Conservation (phyloP, 371 early-diverging fungal genomes). For the Mortierella sp. region DNA sequence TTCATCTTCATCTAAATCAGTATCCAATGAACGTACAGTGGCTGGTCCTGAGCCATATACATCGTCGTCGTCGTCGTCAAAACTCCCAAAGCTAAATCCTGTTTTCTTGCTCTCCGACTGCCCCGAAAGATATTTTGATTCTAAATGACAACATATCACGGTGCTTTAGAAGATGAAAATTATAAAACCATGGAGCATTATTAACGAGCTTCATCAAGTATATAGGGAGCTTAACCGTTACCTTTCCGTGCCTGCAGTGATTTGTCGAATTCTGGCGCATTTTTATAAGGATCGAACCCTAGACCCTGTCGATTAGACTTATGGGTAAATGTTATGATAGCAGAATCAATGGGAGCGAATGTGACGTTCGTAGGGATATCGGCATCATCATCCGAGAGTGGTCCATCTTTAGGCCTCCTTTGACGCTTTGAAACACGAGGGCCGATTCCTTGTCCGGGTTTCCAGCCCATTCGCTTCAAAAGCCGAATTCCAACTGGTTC, state of each 20-base stretch:
- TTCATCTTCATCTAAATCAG: slow-evolving; percentile 10
- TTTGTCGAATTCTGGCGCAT: slow-evolving; percentile 73
- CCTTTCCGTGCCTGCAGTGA: slow-evolving; percentile 22
- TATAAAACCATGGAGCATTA: not conserved
- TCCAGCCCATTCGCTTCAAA: slow-evolving; percentile 86
- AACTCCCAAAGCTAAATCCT: slow-evolving; percentile 51
- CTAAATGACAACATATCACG: not conserved
- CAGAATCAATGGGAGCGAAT: slow-evolving; percentile 83
- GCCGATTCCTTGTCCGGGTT: slow-evolving; percentile 88
- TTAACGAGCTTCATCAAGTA: not conserved
- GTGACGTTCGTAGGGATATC: slow-evolving; percentile 60
- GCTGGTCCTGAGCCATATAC: slow-evolving; percentile 54
- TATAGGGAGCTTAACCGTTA: not conserved
- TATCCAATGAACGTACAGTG: not conserved
- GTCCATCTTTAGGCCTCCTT: slow-evolving; percentile 46
- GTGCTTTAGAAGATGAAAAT: not conserved
- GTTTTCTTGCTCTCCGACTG: slow-evolving; percentile 11
- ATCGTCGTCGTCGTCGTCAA: slow-evolving; percentile 67
- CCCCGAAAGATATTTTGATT: slow-evolving; percentile 29
- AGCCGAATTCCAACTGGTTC: slow-evolving; percentile 72
- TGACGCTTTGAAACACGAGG: slow-evolving; percentile 65
- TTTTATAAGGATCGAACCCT: slow-evolving; percentile 75
- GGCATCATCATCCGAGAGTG: slow-evolving; percentile 60
- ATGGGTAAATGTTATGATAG: slow-evolving; percentile 64
- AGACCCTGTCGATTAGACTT: slow-evolving; percentile 77